Percentiles rank a stretch among this genome's conserved stretches.
Conservation (phyloP, 177 flowering plant genomes). For the Vitis hybrid region DNA sequence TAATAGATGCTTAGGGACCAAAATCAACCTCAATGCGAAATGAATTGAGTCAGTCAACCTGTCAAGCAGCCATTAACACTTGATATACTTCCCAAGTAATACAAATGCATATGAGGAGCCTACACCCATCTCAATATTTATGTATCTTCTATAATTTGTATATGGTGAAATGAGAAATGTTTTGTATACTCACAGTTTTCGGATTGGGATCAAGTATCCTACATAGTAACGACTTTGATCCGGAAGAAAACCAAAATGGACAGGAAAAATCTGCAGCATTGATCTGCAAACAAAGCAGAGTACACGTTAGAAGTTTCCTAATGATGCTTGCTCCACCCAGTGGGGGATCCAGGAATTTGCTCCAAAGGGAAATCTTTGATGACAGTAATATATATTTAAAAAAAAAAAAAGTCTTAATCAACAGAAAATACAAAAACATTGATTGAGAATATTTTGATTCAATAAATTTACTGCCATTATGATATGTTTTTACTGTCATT, state of each 20-base stretch:
- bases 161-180: slow-evolving; percentile 1
- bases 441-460: too few relatives aligned
- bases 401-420: too few relatives aligned
- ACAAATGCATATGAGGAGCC: not conserved
- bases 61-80: not conserved
- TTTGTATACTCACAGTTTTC: slow-evolving; percentile 48
- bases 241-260: slow-evolving; percentile 74
- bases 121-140: not conserved
- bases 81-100: not conserved
- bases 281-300: slow-evolving; percentile 47
- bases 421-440: too few relatives aligned
- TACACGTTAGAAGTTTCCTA: slow-evolving; percentile 10
- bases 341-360: too few relatives aligned
- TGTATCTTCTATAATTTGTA: not conserved
- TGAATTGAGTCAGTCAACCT: too few relatives aligned
- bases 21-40: too few relatives aligned
- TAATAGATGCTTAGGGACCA: too few relatives aligned
- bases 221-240: slow-evolving; percentile 50
- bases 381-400: too few relatives aligned
- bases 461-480: too few relatives aligned
- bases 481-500: too few relatives aligned
- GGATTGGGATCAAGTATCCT: slow-evolving; percentile 79
- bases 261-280: slow-evolving; percentile 64
- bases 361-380: too few relatives aligned
- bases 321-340: not conserved